Conservation (phyloP, 2,329 filamentous ascomycete species). For the Colletotrichum liaoningense region DNA sequence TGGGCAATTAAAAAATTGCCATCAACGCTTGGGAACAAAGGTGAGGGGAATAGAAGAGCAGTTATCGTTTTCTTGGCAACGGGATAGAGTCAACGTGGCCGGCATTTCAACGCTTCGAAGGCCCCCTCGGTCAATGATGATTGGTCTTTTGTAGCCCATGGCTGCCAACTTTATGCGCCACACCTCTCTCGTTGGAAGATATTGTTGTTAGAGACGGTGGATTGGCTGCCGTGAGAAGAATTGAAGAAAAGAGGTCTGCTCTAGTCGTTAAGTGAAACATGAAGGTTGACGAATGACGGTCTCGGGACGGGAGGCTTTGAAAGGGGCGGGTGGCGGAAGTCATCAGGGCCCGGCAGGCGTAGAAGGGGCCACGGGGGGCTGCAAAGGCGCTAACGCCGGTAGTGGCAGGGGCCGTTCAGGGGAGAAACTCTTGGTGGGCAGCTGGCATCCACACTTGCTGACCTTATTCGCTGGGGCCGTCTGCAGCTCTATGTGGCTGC, state of each 20-base stretch:
- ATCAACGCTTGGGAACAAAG: neutral
- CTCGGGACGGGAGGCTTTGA: neutral
- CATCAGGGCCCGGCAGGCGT: slow-evolving; percentile 11
- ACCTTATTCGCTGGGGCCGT: slow-evolving; percentile 1
- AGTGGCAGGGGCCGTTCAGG: slow-evolving; percentile 10
- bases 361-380: neutral
- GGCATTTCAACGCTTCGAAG: neutral
- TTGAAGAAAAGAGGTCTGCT: neutral
- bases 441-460: neutral
- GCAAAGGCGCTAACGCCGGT: neutral
- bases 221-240: slow-evolving; percentile 2
- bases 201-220: neutral
- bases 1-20: neutral
- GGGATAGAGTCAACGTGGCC: neutral
- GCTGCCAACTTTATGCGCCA: neutral
- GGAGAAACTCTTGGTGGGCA: neutral
- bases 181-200: neutral
- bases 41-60: neutral
- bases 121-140: neutral
- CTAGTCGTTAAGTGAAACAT: slow-evolving; percentile 22
- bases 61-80: neutral
- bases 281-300: slow-evolving; percentile 21
- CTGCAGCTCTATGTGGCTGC: neutral
- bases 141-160: neutral
- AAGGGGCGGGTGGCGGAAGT: slow-evolving; percentile 19